Conservation (phyloP, 2,329 filamentous ascomycete genomes). For the Clarireedia sp. region DNA sequence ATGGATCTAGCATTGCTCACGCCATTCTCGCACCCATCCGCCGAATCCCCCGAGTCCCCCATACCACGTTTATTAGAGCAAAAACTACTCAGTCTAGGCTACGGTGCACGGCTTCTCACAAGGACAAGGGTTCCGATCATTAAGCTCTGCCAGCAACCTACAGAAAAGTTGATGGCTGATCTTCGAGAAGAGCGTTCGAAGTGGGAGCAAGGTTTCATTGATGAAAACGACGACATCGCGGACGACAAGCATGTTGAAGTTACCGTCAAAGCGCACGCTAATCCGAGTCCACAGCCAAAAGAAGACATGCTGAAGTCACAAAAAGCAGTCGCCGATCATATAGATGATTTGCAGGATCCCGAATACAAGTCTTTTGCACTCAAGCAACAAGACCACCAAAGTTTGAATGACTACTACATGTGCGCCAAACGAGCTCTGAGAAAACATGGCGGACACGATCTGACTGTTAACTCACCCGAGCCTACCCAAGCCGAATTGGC, state of each 20-base stretch:
- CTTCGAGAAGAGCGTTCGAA: conserved; percentile 58
- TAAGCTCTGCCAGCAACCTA: conserved; percentile 71
- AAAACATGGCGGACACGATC: conserved; percentile 26
- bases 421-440: conserved; percentile 25
- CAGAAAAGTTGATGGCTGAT: conserved; percentile 48
- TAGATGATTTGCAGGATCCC: not conserved
- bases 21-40: conserved; percentile 46
- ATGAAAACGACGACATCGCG: conserved; percentile 23
- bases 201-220: conserved; percentile 54
- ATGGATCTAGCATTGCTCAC: conserved; percentile 81
- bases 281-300: not conserved
- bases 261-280: not conserved
- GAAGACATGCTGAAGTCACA: not conserved
- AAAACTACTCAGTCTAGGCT: conserved; percentile 60
- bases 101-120: conserved; percentile 69
- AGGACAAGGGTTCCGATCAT: conserved; percentile 80
- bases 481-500: conserved; percentile 34
- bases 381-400: conserved; percentile 26
- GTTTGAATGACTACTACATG: conserved; percentile 26
- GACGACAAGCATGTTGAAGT: conserved; percentile 6
- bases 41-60: conserved; percentile 46
- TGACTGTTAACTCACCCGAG: conserved; percentile 17
- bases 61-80: conserved; percentile 72
- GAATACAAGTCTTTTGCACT: conserved; percentile 10
- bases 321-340: not conserved